Evolutionary conservation across 148 eudicot species (phyloP).

Genomic region (Tetragonia tetragonoides): DNA sequence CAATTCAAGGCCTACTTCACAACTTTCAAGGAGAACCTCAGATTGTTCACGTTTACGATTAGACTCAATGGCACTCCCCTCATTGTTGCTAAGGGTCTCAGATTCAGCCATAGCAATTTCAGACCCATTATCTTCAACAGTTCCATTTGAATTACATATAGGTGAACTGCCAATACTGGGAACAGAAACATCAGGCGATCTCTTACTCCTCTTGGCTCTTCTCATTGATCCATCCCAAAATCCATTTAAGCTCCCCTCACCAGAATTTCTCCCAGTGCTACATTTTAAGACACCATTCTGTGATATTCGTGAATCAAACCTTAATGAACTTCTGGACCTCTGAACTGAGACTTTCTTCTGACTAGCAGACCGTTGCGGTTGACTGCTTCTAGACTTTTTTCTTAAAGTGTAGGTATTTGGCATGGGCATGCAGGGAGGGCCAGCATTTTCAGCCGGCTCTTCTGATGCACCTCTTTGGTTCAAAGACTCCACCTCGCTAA

Average conservation of each 20-base stretch:
- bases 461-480: constrained; percentile 34
- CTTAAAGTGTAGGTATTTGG: constrained; percentile 39
- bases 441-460: constrained; percentile 41
- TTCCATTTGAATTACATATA: constrained; percentile 51
- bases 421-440: constrained; percentile 21
- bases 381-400: constrained; percentile 42
- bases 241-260: constrained; percentile 38
- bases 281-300: constrained; percentile 37
- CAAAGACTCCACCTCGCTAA: constrained; percentile 40
- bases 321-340: constrained; percentile 60
- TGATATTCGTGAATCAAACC: constrained; percentile 36
- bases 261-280: constrained; percentile 30
- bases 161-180: constrained; percentile 43
- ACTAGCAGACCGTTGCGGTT: constrained; percentile 37
- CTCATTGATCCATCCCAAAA: constrained; percentile 46
- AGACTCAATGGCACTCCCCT: constrained; percentile 57
- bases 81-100: constrained; percentile 53
- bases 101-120: constrained; percentile 62
- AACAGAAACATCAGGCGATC: constrained; percentile 49
- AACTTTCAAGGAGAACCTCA: constrained; percentile 36
- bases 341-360: constrained; percentile 35
- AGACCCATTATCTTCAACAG: constrained; percentile 55
- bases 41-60: constrained; percentile 41
- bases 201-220: constrained; percentile 61
- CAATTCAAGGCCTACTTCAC: constrained; percentile 49